Conservation (phyloP, 495 filamentous ascomycete genomes). For the Talaromyces nanjingensis region DNA sequence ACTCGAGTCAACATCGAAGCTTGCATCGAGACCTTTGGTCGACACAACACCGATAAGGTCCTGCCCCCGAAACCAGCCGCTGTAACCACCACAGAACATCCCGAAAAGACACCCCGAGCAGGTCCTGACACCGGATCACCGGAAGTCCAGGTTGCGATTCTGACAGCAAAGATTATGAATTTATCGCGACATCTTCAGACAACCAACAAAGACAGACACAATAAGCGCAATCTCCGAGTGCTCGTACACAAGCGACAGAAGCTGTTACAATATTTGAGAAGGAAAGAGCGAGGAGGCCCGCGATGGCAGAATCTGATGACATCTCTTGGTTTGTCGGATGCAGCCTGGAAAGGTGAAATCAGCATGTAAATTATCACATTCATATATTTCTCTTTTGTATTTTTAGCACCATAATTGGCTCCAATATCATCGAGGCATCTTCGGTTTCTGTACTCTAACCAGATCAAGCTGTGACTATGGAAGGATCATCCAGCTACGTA, state of each 20-base stretch:
- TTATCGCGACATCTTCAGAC: conserved; percentile 54
- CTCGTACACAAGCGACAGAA: conserved; percentile 88
- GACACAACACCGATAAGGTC: conserved; percentile 75
- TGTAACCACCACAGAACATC: conserved; percentile 19
- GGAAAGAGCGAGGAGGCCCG: conserved; percentile 82
- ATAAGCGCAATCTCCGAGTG: conserved; percentile 80
- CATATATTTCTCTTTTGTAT: conserved; percentile 4
- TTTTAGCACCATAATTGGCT: background rate
- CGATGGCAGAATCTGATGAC: conserved; percentile 79
- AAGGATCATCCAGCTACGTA: no score
- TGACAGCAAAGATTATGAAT: conserved; percentile 88
- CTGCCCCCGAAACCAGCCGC: conserved; percentile 50
- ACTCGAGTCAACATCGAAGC: conserved; percentile 71
- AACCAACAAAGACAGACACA: conserved; percentile 71
- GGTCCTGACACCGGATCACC: conserved; percentile 88
- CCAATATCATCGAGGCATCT: background rate
- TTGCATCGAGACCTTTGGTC: conserved; percentile 81
- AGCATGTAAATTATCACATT: conserved; percentile 45
- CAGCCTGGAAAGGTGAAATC: conserved; percentile 82
- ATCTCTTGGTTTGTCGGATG: conserved; percentile 77
- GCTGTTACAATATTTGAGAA: conserved; percentile 73
- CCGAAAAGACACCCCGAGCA: conserved; percentile 56
- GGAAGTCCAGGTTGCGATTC: conserved; percentile 95
- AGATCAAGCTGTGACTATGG: no score
- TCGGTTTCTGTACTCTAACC: background rate